Percentiles rank a stretch among this genome's conserved stretches.
Evolutionary conservation across 2,329 filamentous ascomycete species (phyloP).

Genomic region (Tolypocladium ovalisporum): DNA sequence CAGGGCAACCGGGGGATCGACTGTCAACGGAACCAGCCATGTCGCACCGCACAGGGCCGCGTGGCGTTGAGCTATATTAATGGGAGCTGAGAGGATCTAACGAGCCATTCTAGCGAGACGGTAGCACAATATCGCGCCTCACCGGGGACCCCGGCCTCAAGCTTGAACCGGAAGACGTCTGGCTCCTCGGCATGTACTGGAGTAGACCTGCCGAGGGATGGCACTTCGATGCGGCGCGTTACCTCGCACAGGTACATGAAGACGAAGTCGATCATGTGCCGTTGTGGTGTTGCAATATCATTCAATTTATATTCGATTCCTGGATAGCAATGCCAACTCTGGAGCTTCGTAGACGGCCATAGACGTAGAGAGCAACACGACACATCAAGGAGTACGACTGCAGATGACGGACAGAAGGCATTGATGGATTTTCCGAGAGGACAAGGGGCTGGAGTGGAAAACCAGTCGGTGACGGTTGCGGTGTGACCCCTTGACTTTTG

Average conservation of each 20-base stretch:
- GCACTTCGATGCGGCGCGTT: constrained; percentile 1
- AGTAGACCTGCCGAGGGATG: constrained; percentile 17
- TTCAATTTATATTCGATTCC: too few relatives aligned
- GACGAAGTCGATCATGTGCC: background rate
- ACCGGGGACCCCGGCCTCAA: constrained; percentile 22
- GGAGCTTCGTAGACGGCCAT: too few relatives aligned
- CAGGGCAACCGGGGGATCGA: too few relatives aligned
- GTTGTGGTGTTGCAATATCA: too few relatives aligned
- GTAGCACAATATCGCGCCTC: constrained; percentile 15
- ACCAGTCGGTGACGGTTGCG: background rate
- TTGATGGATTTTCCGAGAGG: too few relatives aligned
- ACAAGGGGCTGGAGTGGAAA: too few relatives aligned
- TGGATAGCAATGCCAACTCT: too few relatives aligned
- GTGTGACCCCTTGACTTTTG: background rate
- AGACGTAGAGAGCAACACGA: too few relatives aligned
- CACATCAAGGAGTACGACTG: too few relatives aligned
- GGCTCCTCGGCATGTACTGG: constrained; percentile 11
- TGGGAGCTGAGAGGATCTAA: background rate
- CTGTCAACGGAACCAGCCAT: background rate
- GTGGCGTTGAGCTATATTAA: too few relatives aligned
- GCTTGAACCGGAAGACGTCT: constrained; percentile 23
- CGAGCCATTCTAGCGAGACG: constrained; percentile 17
- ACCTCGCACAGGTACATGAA: background rate
- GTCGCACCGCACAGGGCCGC: background rate
- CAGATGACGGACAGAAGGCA: too few relatives aligned